Conservation (phyloP, 1,284 basidiomycete genomes). For the Melampsora larici-populina region DNA sequence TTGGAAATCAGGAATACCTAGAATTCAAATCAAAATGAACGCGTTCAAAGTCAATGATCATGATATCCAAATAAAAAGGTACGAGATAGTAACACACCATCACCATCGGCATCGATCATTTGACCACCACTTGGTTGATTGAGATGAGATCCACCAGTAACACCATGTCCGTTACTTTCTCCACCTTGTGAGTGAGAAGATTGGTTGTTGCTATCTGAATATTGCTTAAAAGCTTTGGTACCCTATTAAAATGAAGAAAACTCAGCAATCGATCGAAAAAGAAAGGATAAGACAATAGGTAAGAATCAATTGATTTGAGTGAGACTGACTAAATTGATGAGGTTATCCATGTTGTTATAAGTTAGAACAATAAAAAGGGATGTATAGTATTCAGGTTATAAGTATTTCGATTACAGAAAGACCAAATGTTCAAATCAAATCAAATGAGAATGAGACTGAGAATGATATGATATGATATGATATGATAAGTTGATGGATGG, state of each 20-base stretch:
- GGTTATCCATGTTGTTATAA: constrained; percentile 13
- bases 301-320: background rate
- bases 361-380: background rate
- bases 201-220: background rate
- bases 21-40: background rate
- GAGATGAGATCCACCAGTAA: constrained; percentile 37
- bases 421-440: no score
- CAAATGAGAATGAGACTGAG: no score
- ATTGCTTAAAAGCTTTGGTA: constrained; percentile 4
- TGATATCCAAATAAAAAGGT: background rate
- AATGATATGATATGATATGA: no score
- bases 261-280: background rate
- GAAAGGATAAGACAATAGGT: background rate
- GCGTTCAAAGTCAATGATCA: background rate
- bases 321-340: constrained; percentile 3
- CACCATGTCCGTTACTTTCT: constrained; percentile 6
- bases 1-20: constrained; percentile 41
- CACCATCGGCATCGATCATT: constrained; percentile 37
- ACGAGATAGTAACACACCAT: constrained; percentile 18
- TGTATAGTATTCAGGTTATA: no score
- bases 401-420: no score
- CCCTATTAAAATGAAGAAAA: background rate
- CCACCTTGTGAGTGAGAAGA: background rate
- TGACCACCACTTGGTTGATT: constrained; percentile 27
- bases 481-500: no score